Conservation (phyloP, 805 yeast species). For the Candida nitratophila region DNA sequence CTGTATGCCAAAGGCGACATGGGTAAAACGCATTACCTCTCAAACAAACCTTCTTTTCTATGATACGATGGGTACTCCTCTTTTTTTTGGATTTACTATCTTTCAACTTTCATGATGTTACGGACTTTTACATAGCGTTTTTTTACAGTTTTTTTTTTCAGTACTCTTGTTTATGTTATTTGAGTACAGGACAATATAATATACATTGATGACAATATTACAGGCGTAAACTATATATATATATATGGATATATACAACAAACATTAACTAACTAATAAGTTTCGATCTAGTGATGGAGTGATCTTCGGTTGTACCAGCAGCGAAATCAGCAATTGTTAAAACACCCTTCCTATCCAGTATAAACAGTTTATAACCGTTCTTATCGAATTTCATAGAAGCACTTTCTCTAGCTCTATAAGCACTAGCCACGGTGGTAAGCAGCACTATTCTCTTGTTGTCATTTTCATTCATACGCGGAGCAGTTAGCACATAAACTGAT, state of each 20-base stretch:
- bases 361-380: conserved; percentile 73
- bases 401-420: conserved; percentile 65
- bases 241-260: no score
- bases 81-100: no score
- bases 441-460: conserved; percentile 55
- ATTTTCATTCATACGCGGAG: conserved; percentile 49
- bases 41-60: background rate
- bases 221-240: no score
- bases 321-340: conserved; percentile 81
- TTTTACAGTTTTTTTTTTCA: no score
- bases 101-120: no score
- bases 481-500: conserved; percentile 56
- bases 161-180: no score
- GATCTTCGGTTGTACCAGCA: conserved; percentile 71
- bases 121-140: no score
- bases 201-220: no score
- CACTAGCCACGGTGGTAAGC: conserved; percentile 73
- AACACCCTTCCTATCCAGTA: conserved; percentile 76
- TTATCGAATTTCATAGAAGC: conserved; percentile 72
- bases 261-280: conserved; percentile 21
- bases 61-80: no score
- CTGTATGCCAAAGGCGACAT: conserved; percentile 11
- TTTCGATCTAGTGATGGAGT: conserved; percentile 61
- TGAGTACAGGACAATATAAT: no score
- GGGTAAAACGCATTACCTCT: conserved; percentile 2